Base-by-base conservation (phyloP, 176 grass and related monocot species). In the Aegilops speltoides region DNA sequence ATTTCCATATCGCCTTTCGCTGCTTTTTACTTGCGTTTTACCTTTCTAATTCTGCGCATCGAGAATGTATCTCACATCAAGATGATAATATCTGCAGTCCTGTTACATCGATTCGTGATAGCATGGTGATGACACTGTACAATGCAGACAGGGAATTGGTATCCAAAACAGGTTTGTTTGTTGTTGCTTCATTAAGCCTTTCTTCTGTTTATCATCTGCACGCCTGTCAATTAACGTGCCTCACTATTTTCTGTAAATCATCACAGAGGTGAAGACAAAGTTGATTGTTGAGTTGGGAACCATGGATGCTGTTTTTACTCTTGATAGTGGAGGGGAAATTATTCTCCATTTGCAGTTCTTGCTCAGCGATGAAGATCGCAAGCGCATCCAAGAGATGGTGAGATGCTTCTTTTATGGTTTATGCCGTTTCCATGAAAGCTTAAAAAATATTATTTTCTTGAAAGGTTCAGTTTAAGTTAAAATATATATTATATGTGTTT, bases 331-430 rank as follows among this genome's bases (percentile, higher is more conserved):
- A 68, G 85, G 69, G 29, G n/a, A 16, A 59, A 41, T 87, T 48
- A 62, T 84, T 80, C 85, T 91, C 54, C 68, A 65, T 46, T 43
- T 91, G 60, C 67, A 80, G 60, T 84, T 91, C 34, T n/a, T 76
- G n/a, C 89, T 91, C 22, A 91, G 50, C n/a, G 85, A 91, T 68
- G 85, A 84, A 67, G 89, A 87, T 14, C 85, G 89, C 59, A 87
- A 84, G 66, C 32, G 85, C 34, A 73, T 91, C 59, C 89, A 68
- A 76, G 80, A 91, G 80, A 87, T 91, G 89, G 89, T 87, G 45
- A 84, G 41, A 28, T 84, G 60, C 10, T 12, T 12, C 13, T 79
- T 61, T 41, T 41, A 4, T 8, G 20, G 36, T 33, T 67, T 59
- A 45, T 32, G 31, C 38, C 59, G 3, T 40, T 69, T 45, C 75